Evolutionary conservation across 2,329 filamentous ascomycete species (phyloP), one percentile per base, ranked within the genome.

Genomic region (Torrubiellomyces zombiae): DNA sequence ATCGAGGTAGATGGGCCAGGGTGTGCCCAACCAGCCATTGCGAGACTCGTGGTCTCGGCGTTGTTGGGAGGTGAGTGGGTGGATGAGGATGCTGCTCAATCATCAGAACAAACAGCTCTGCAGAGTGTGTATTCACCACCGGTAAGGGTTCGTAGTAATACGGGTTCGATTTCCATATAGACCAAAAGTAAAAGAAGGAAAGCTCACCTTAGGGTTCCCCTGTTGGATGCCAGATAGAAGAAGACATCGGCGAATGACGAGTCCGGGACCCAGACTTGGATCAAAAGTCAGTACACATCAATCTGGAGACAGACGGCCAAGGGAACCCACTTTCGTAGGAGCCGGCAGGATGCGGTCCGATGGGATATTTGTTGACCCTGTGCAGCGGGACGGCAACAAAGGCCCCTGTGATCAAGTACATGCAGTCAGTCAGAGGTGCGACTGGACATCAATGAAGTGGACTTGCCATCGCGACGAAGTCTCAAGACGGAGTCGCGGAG

Each of bases 231-330:
- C 18, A 48, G 18, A 27, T 48, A 48, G 27, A 47, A 48, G 24
- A 47, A 48, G 7, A 48, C 45, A 18, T 47, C 45, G 1, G 45
- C 46, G 19, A 48, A 48, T 1, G 45, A 48, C 2, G 43, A 43
- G 24, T 47, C 45, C 1, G 45, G 45, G 6, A 47, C 45, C 45
- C 45, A 48, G 20, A 46, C 43, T 37, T 21, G 7, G 8, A 4
- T 33, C 21, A 7, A 18, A 12, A 16, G 21, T 34, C 16, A 35
- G 26, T 17, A 8, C 9, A 4, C 15, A 4, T 10, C 14, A n/a
- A 14, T 9, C 16, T n/a, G 5, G 15, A 9, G 18, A 4, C 13
- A 9, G 13, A 12, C 6, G 11, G 6, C 4, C 3, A 20, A 17
- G 7, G 19, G 8, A 14, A 38, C 41, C 32, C 24, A 48, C 44